Conservation (phyloP, 345 rosid species). For the Laguncularia racemosa region DNA sequence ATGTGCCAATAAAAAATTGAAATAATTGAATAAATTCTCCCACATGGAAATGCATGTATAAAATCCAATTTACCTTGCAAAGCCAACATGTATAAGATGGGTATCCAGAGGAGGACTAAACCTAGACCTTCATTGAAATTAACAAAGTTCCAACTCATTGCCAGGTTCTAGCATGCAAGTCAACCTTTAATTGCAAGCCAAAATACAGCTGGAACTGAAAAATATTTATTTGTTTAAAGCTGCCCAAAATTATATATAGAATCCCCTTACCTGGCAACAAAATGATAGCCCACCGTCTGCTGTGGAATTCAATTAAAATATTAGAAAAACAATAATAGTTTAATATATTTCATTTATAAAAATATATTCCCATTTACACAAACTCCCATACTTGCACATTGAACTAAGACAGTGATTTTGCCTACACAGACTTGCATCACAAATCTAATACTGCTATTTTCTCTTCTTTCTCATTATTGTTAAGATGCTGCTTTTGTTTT, state of each 20-base stretch:
- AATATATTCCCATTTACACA: too few relatives aligned
- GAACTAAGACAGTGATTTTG: too few relatives aligned
- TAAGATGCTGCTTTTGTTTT: too few relatives aligned
- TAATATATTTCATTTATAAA: too few relatives aligned
- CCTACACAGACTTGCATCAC: too few relatives aligned
- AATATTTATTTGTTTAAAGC: slow-evolving; percentile 7
- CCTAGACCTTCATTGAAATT: background rate
- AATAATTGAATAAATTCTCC: too few relatives aligned
- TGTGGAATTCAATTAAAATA: slow-evolving; percentile 11
- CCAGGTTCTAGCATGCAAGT: slow-evolving; percentile 20
- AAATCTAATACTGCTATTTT: too few relatives aligned
- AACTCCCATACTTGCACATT: too few relatives aligned
- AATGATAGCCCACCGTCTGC: slow-evolving; percentile 21
- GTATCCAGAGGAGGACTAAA: background rate
- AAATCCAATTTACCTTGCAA: background rate
- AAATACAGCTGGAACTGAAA: slow-evolving; percentile 40
- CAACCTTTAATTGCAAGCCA: slow-evolving; percentile 27
- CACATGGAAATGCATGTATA: too few relatives aligned
- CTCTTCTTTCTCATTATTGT: too few relatives aligned
- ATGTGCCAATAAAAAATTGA: too few relatives aligned
- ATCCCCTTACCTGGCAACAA: slow-evolving; percentile 28
- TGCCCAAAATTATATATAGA: slow-evolving; percentile 17
- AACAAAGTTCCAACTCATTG: slow-evolving; percentile 32
- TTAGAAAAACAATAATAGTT: background rate
- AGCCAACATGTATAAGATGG: background rate